phyloP scores from a whole-genome alignment of 2,329 filamentous ascomycete species.

The Acephala macrosclerotiorum region DNA sequence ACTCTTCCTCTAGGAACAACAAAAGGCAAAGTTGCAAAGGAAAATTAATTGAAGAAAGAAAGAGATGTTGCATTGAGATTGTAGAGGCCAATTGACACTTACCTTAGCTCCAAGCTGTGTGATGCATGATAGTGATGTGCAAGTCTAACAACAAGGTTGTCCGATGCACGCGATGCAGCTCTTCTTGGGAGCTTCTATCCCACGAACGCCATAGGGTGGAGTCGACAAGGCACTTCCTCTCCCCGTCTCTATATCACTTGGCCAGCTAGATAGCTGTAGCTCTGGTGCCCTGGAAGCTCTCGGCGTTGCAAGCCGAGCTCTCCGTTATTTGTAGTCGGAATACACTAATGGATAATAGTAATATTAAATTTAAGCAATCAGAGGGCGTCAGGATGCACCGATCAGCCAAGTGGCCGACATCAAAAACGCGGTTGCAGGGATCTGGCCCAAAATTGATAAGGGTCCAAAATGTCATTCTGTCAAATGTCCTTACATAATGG shows the following conservation, averaged over 20 bases:
- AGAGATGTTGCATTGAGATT: neutral
- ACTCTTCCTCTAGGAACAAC: neutral
- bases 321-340: neutral
- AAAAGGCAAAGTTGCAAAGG: neutral
- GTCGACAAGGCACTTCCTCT: neutral
- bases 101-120: neutral
- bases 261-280: neutral
- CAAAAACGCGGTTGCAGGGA: constrained; percentile 1
- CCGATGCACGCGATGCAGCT: neutral
- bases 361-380: neutral
- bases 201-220: neutral
- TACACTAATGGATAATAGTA: neutral
- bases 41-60: neutral
- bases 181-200: neutral
- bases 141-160: constrained; percentile 3
- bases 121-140: neutral
- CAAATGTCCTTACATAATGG: constrained; percentile 13
- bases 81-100: neutral
- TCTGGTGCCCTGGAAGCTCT: neutral
- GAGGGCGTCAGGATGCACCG: neutral
- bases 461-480: neutral
- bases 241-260: neutral
- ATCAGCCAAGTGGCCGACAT: constrained; percentile 3
- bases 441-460: constrained; percentile 8
- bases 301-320: neutral